A percentile compares a stretch with the other conserved stretches of the same genome.
phyloP scores from a whole-genome alignment of 1,284 basidiomycete species.

The Ceratorhiza oryzae-sativae region DNA sequence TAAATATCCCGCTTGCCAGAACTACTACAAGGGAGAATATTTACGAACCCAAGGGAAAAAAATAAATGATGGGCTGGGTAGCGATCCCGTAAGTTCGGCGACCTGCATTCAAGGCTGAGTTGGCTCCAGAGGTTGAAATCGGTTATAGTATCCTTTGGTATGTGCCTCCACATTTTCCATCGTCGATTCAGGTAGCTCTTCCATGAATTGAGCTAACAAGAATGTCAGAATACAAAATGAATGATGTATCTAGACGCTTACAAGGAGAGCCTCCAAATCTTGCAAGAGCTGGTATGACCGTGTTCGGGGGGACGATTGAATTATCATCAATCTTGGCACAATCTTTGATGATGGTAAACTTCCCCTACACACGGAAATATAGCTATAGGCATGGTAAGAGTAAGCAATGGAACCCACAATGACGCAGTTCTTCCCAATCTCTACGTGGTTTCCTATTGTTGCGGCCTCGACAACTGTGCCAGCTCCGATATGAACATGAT shows the following conservation, averaged over 20 bases:
- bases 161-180: conserved; percentile 80
- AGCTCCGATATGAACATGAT: conserved; percentile 92
- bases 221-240: conserved; percentile 24
- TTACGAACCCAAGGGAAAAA: not conserved
- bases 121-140: conserved; percentile 61
- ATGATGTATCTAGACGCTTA: conserved; percentile 48
- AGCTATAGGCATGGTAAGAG: not conserved
- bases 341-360: conserved; percentile 97
- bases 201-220: conserved; percentile 72
- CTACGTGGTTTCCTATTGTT: conserved; percentile 90
- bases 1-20: too few relatives aligned
- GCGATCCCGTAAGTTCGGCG: not conserved
- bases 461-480: conserved; percentile 92
- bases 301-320: conserved; percentile 89
- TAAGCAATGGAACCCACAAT: conserved; percentile 65
- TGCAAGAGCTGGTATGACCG: conserved; percentile 88
- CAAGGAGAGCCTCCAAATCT: conserved; percentile 91
- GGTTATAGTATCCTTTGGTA: conserved; percentile 78
- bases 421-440: conserved; percentile 94
- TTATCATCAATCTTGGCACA: conserved; percentile 88
- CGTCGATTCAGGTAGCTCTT: conserved; percentile 89
- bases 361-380: conserved; percentile 66
- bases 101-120: not conserved
- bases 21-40: too few relatives aligned
- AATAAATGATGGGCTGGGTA: not conserved